A percentile compares a stretch with the other conserved stretches of the same genome.
These are phyloP conservation scores for Metschnikowia lochheadii DNA, from an alignment of 805 yeast species.

Conservation along the genomic window DNA sequence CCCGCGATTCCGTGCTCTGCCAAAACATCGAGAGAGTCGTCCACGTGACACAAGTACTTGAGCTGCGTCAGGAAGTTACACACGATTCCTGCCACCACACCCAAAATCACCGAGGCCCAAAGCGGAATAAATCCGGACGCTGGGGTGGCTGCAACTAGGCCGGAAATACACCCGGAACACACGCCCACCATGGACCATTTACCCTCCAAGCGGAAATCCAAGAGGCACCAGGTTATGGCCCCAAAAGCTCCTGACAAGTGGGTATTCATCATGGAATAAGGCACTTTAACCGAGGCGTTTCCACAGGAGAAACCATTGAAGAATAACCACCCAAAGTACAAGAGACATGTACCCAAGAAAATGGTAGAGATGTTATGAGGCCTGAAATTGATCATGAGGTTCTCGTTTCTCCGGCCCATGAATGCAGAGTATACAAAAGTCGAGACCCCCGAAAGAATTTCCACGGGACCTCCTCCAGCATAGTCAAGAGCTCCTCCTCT, in stretches of 20 bases:
- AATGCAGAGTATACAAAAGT: slow-evolving; percentile 84
- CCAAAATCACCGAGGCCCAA: slow-evolving; percentile 87
- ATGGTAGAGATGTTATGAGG: slow-evolving; percentile 94
- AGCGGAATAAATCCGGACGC: slow-evolving; percentile 86
- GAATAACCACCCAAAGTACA: slow-evolving; percentile 96
- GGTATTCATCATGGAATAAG: slow-evolving; percentile 88
- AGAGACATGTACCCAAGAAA: slow-evolving; percentile 77
- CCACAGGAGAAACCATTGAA: slow-evolving; percentile 90
- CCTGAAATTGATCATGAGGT: slow-evolving; percentile 80
- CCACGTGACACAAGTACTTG: slow-evolving; percentile 75
- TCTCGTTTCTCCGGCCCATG: slow-evolving; percentile 69
- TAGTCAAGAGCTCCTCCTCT: slow-evolving; percentile 91
- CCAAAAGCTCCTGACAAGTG: slow-evolving; percentile 87
- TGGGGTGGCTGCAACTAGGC: slow-evolving; percentile 96
- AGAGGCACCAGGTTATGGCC: slow-evolving; percentile 85
- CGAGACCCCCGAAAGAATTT: slow-evolving; percentile 84
- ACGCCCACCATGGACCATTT: slow-evolving; percentile 95
- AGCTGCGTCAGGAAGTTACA: slow-evolving; percentile 90
- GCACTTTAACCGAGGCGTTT: slow-evolving; percentile 77
- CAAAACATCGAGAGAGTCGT: slow-evolving; percentile 89
- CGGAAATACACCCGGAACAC: slow-evolving; percentile 94
- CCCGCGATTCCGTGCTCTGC: slow-evolving; percentile 99
- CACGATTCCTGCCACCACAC: slow-evolving; percentile 71
- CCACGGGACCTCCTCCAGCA: slow-evolving; percentile 99
- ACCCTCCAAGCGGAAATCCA: slow-evolving; percentile 82